These are phyloP conservation scores for Backusella sp. DNA, from an alignment of 192 early-diverging fungal species.

Conservation along the genomic window DNA sequence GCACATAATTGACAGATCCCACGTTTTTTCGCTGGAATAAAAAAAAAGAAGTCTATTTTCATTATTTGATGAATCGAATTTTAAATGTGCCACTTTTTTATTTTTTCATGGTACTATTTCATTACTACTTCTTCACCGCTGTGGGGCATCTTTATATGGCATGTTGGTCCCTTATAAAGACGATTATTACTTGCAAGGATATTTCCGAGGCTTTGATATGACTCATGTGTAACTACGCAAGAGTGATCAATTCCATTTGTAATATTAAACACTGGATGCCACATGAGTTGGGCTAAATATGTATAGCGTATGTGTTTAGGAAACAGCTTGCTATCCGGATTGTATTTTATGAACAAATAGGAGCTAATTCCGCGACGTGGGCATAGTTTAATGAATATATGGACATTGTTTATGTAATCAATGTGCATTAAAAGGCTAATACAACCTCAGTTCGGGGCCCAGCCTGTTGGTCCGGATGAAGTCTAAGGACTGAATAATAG, in stretches of 20 bases:
- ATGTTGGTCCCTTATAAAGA: not conserved
- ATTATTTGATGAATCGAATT: not conserved
- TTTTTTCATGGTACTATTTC: no score
- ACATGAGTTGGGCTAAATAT: not conserved
- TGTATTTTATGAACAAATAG: not conserved
- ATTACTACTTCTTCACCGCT: not conserved
- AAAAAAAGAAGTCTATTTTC: not conserved
- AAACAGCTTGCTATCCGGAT: not conserved
- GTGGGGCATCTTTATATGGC: not conserved
- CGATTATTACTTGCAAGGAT: not conserved
- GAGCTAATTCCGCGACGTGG: no score
- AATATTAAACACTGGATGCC: not conserved
- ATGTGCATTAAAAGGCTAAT: no score
- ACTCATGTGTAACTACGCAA: not conserved
- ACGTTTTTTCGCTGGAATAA: not conserved
- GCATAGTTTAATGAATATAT: no score
- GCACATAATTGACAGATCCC: not conserved
- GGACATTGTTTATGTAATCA: no score
- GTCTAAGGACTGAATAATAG: no score
- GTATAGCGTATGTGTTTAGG: not conserved
- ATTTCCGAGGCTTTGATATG: not conserved
- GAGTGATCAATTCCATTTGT: not conserved
- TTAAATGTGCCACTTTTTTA: no score
- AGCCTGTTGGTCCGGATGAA: no score
- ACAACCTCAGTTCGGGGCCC: no score